Percentiles rank a stretch among this genome's conserved stretches.
These are phyloP conservation scores for Yamadazyma scolyti DNA, from an alignment of 805 yeast genomes.

Conservation along the genomic window DNA sequence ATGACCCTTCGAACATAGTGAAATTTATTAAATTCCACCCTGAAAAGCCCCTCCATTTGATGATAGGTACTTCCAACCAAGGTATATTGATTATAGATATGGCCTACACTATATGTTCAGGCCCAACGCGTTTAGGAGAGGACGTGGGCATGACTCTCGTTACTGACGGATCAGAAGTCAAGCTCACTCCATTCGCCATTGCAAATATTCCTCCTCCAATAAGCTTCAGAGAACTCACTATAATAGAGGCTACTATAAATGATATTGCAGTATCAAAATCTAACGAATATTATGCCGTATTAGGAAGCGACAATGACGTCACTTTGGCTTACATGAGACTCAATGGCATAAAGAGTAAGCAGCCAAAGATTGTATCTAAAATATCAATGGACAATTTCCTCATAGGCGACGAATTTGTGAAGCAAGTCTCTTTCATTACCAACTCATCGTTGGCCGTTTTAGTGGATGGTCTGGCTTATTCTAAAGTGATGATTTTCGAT, in stretches of 20 bases:
- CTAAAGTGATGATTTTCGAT: slow-evolving; percentile 51
- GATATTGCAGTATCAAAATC: slow-evolving; percentile 63
- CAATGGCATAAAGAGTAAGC: slow-evolving; percentile 43
- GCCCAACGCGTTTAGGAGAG: slow-evolving; percentile 63
- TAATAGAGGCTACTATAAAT: slow-evolving; percentile 43
- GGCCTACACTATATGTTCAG: slow-evolving; percentile 57
- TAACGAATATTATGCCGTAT: slow-evolving; percentile 56
- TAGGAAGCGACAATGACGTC: slow-evolving; percentile 42
- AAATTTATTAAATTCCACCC: slow-evolving; percentile 75
- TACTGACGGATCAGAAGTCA: slow-evolving; percentile 67
- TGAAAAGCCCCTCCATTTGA: slow-evolving; percentile 74
- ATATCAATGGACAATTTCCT: slow-evolving; percentile 34
- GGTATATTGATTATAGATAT: slow-evolving; percentile 64
- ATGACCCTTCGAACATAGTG: slow-evolving; percentile 26
- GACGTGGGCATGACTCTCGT: slow-evolving; percentile 81
- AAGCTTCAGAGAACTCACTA: slow-evolving; percentile 61
- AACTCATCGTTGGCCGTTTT: slow-evolving; percentile 52
- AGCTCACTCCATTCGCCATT: slow-evolving; percentile 74
- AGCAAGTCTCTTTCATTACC: slow-evolving; percentile 61
- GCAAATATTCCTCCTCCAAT: slow-evolving; percentile 97
- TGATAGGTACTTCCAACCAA: slow-evolving; percentile 51
- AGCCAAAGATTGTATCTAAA: slow-evolving; percentile 39
- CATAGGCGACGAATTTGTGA: slow-evolving; percentile 40
- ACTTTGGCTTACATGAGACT: slow-evolving; percentile 42
- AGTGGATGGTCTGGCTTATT: slow-evolving; percentile 51